Percentiles rank a stretch among this genome's conserved stretches.
Evolutionary conservation across 768 basidiomycete species (phyloP).

Genomic region (Serpula lacrymans): DNA sequence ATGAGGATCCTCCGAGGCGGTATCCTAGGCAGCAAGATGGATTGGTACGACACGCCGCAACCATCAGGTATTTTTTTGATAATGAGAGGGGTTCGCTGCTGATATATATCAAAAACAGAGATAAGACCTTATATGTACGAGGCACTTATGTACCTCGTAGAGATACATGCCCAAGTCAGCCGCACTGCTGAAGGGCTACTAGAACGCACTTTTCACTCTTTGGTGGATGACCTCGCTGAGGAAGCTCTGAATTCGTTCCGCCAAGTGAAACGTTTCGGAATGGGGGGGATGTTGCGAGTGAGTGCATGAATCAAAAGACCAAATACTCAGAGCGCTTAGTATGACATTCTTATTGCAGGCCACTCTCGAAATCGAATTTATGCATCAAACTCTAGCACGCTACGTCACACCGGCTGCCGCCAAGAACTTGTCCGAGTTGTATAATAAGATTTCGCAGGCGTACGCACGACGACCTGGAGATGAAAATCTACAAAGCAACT

Average conservation of each 20-base stretch:
- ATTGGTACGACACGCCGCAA: constrained; percentile 93
- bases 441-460: constrained; percentile 91
- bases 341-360: constrained; percentile 64
- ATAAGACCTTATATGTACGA: constrained; percentile 95
- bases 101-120: constrained; percentile 44
- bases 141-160: constrained; percentile 82
- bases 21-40: constrained; percentile 75
- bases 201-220: constrained; percentile 73
- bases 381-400: constrained; percentile 91
- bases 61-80: constrained; percentile 62
- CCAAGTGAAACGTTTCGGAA: constrained; percentile 88
- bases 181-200: constrained; percentile 75
- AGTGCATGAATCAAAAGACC: constrained; percentile 29
- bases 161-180: constrained; percentile 88
- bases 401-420: constrained; percentile 83
- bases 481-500: constrained; percentile 79
- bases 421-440: constrained; percentile 84
- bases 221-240: constrained; percentile 79
- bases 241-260: constrained; percentile 85
- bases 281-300: constrained; percentile 98
- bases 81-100: too few species aligned
- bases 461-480: constrained; percentile 84
- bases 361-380: constrained; percentile 97
- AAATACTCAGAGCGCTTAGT: too few species aligned
- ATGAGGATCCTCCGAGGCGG: constrained; percentile 71